A percentile compares a stretch with the other conserved stretches of the same genome.
These are phyloP conservation scores for Citrus sinensis DNA, from an alignment of 345 rosid species.

Conservation along the genomic window DNA sequence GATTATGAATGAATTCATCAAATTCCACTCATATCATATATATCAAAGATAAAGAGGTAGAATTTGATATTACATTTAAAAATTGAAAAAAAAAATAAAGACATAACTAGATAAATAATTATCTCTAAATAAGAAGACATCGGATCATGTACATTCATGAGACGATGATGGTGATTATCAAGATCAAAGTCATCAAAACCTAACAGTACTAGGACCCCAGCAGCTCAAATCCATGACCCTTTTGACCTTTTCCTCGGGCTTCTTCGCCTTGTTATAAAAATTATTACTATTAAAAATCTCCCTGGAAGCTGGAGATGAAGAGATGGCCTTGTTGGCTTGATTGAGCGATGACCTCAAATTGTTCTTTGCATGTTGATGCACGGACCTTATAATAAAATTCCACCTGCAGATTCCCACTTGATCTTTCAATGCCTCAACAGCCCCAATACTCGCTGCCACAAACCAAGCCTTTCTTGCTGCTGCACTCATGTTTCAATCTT, in stretches of 20 bases:
- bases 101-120: no score
- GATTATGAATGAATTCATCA: no score
- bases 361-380: conserved; percentile 32
- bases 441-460: conserved; percentile 52
- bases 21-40: neutral
- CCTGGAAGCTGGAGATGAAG: conserved; percentile 5
- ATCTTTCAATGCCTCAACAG: conserved; percentile 49
- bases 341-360: conserved; percentile 20
- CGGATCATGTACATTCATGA: no score
- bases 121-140: no score
- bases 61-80: neutral
- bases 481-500: neutral
- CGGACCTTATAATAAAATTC: conserved; percentile 37
- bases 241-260: conserved; percentile 20
- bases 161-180: no score
- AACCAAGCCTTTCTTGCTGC: conserved; percentile 37
- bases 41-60: neutral
- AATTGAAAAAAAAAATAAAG: no score
- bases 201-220: conserved; percentile 41
- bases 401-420: conserved; percentile 47
- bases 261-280: conserved; percentile 9
- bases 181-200: conserved; percentile 25
- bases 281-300: neutral
- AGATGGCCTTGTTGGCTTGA: conserved; percentile 14
- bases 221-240: conserved; percentile 37